Conservation (phyloP, 2,329 filamentous ascomycete genomes). For the Neofusicoccum umdonicola region DNA sequence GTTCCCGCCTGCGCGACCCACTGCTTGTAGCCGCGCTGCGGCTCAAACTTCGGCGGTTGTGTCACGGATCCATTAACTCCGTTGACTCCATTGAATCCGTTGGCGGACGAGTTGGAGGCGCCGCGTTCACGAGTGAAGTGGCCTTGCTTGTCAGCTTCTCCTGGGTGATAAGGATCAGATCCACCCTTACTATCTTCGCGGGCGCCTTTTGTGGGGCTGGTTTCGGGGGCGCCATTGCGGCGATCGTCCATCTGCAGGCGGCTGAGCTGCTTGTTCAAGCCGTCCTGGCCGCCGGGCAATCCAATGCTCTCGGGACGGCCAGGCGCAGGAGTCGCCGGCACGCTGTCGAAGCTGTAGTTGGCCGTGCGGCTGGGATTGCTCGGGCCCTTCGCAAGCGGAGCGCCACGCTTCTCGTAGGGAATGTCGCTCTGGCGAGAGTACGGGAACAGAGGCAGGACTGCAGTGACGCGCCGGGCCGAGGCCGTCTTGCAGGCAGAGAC, state of each 20-base stretch:
- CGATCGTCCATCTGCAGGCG: conserved; percentile 63
- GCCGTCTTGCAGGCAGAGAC: conserved; percentile 97
- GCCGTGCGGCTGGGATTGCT: conserved; percentile 45
- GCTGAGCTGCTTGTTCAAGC: conserved; percentile 69
- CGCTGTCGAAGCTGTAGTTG: conserved; percentile 82
- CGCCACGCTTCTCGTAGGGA: conserved; percentile 93
- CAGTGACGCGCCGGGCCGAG: conserved; percentile 88
- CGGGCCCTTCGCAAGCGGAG: conserved; percentile 73
- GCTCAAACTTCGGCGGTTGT: conserved; percentile 60
- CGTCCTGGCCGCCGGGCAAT: conserved; percentile 65
- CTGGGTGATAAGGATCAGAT: conserved; percentile 23
- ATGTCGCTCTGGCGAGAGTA: conserved; percentile 96
- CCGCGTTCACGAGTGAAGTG: conserved; percentile 21
- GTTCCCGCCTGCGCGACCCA: conserved; percentile 98
- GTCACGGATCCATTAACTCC: conserved; percentile 38
- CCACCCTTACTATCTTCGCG: conserved; percentile 9
- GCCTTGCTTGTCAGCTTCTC: conserved; percentile 28
- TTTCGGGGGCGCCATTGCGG: conserved; percentile 40
- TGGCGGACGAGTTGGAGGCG: conserved; percentile 31
- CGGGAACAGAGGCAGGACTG: conserved; percentile 90
- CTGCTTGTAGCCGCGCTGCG: conserved; percentile 92
- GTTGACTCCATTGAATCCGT: conserved; percentile 60
- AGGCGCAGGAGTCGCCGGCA: conserved; percentile 79
- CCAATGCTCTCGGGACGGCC: conserved; percentile 66
- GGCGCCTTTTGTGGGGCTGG: conserved; percentile 5